Conservation (phyloP, 2,329 filamentous ascomycete genomes). For the Xylariaceae sp. region DNA sequence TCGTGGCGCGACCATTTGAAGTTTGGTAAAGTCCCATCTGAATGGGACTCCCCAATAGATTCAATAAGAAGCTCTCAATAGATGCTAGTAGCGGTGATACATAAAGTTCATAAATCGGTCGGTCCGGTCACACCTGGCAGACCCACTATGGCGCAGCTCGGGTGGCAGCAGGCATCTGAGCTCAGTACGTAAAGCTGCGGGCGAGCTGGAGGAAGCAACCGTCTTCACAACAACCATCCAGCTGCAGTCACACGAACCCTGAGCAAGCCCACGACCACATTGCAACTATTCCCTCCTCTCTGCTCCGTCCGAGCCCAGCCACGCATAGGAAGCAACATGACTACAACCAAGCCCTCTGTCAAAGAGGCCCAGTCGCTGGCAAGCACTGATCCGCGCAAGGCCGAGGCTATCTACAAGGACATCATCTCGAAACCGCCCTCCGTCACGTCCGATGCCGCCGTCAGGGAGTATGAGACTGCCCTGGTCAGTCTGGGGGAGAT, state of each 20-base stretch:
- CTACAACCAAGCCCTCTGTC: slow-evolving; percentile 40
- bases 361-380: slow-evolving; percentile 81
- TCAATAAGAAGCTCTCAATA: no score
- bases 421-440: slow-evolving; percentile 81
- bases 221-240: background rate
- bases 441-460: slow-evolving; percentile 72
- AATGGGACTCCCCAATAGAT: no score
- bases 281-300: background rate
- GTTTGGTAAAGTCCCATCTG: no score
- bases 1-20: no score
- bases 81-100: no score
- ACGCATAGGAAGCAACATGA: slow-evolving; percentile 14
- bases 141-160: no score
- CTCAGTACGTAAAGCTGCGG: slow-evolving; percentile 1
- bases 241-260: background rate
- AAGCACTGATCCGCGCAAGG: slow-evolving; percentile 74
- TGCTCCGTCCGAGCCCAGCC: background rate
- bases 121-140: no score
- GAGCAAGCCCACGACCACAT: background rate
- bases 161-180: slow-evolving; percentile 2
- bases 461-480: slow-evolving; percentile 86
- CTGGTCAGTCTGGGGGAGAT: slow-evolving; percentile 85
- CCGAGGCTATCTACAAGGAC: slow-evolving; percentile 81
- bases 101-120: no score
- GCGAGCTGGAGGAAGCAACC: background rate